phyloP scores from a whole-genome alignment of 2,329 filamentous ascomycete species.

The Fusarium haematococcum region DNA sequence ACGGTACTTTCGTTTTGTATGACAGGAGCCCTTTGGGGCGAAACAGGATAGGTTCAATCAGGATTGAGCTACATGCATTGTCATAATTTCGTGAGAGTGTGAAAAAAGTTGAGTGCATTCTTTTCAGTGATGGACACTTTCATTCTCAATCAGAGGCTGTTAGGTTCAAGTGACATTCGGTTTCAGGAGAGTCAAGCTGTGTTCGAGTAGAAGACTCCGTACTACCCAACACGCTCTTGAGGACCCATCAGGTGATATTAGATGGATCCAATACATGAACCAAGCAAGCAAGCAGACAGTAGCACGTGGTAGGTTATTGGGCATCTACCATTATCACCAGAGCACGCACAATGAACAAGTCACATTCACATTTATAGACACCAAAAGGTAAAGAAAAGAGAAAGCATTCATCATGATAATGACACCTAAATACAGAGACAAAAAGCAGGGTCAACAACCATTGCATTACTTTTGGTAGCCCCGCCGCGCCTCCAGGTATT shows the following conservation, averaged over 20 bases:
- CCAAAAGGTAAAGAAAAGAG: slow-evolving; percentile 36
- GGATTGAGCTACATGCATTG: slow-evolving; percentile 10
- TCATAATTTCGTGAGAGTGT: background rate
- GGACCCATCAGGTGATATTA: background rate
- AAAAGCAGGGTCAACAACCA: slow-evolving; percentile 50
- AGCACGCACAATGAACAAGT: background rate
- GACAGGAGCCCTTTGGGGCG: slow-evolving; percentile 10
- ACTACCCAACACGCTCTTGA: background rate
- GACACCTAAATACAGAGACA: slow-evolving; percentile 53
- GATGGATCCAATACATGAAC: background rate
- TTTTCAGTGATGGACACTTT: too few species aligned
- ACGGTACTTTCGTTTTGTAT: slow-evolving; percentile 41
- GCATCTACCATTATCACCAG: background rate
- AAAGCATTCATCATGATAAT: slow-evolving; percentile 49
- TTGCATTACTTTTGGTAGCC: slow-evolving; percentile 59
- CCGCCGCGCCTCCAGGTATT: slow-evolving; percentile 52
- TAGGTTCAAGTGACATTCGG: background rate
- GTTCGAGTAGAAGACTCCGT: background rate
- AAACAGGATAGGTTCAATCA: slow-evolving; percentile 23
- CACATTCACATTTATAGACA: background rate
- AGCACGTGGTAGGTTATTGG: slow-evolving; percentile 1
- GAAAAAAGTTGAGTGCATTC: background rate
- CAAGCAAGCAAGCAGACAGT: background rate
- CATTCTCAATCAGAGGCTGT: background rate
- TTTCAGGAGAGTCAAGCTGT: background rate